Percentiles rank a stretch among this genome's conserved stretches.
Evolutionary conservation across 2,329 filamentous ascomycete species (phyloP).

Genomic region (Chrysosporium keratinophilum): DNA sequence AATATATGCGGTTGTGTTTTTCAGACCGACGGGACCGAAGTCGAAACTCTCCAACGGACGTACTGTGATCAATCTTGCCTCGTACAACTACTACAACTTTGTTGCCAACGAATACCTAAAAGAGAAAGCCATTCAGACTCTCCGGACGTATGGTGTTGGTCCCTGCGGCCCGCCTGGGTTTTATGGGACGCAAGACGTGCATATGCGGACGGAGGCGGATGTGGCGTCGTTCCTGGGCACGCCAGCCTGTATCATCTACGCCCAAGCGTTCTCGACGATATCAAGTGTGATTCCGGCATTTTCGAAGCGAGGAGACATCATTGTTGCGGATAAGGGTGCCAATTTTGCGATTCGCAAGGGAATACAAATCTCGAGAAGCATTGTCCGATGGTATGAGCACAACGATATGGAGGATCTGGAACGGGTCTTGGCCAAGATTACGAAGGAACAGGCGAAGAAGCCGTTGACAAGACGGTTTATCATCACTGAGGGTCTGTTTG

Average conservation of each 20-base stretch:
- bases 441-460: conserved; percentile 78
- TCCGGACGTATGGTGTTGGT: conserved; percentile 91
- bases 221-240: conserved; percentile 84
- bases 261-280: conserved; percentile 91
- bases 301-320: conserved; percentile 92
- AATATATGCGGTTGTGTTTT: conserved; percentile 4
- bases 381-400: conserved; percentile 87
- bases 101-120: conserved; percentile 85
- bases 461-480: conserved; percentile 88
- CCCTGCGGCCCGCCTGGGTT: conserved; percentile 95
- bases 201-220: conserved; percentile 92
- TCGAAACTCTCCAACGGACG: conserved; percentile 79
- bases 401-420: conserved; percentile 93
- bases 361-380: conserved; percentile 83
- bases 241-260: conserved; percentile 84
- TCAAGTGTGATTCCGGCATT: conserved; percentile 96
- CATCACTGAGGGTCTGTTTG: conserved; percentile 89
- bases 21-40: conserved; percentile 77
- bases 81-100: conserved; percentile 97
- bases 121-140: conserved; percentile 85
- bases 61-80: conserved; percentile 85
- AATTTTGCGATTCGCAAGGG: conserved; percentile 94
- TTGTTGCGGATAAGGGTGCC: conserved; percentile 85
- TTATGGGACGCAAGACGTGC: conserved; percentile 96
- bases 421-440: conserved; percentile 69